Evolutionary conservation across 2,329 filamentous ascomycete genomes (phyloP).

Genomic region (Exophiala aquamarina): DNA sequence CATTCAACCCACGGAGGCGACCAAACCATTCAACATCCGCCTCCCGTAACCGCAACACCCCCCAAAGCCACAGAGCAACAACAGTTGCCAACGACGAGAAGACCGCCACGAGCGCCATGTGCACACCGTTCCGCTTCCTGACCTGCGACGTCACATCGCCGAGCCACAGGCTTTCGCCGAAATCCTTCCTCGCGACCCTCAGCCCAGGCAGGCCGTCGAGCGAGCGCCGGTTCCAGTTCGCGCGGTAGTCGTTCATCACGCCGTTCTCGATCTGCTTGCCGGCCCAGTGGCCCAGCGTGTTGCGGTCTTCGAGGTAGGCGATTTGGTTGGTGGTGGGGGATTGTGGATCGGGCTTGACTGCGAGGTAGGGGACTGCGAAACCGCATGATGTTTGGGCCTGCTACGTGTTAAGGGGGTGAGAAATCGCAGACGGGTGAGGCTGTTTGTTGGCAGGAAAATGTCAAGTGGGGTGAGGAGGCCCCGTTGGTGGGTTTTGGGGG

Average conservation of each 20-base stretch:
- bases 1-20: no score
- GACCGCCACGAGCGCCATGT: background rate
- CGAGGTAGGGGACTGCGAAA: constrained; percentile 60
- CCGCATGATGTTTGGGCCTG: constrained; percentile 65
- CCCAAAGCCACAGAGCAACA: background rate
- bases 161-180: constrained; percentile 49
- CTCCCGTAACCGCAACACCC: background rate
- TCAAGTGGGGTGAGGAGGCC: no score
- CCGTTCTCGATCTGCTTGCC: constrained; percentile 50
- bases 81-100: background rate
- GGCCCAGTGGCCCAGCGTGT: constrained; percentile 56
- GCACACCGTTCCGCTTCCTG: constrained; percentile 1
- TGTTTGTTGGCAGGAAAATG: no score
- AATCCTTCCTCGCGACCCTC: constrained; percentile 51
- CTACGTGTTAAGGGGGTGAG: background rate
- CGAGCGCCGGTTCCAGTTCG: constrained; percentile 53
- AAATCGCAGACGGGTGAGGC: no score
- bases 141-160: constrained; percentile 35
- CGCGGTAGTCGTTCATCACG: constrained; percentile 54
- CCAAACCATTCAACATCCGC: no score
- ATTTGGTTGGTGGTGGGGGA: constrained; percentile 23
- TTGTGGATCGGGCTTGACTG: constrained; percentile 38
- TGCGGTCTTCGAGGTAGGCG: constrained; percentile 51
- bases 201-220: constrained; percentile 61
- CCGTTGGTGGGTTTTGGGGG: no score